These are phyloP conservation scores for Nepenthes alata DNA, from an alignment of 179 eudicot genomes.

Conservation along the genomic window DNA sequence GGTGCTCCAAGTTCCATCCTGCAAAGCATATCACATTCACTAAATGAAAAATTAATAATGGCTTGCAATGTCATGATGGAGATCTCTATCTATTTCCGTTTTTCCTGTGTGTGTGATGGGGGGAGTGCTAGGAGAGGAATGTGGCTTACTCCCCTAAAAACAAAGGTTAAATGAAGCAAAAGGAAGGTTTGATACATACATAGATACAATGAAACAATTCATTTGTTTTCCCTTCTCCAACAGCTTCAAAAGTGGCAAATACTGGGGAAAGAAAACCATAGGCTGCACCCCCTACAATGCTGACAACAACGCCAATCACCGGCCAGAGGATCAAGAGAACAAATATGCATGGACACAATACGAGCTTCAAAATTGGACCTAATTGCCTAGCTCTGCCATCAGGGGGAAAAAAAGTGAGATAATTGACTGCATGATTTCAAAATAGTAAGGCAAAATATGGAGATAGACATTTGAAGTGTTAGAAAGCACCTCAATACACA, in stretches of 20 bases:
- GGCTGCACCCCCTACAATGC: constrained; percentile 57
- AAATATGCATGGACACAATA: constrained; percentile 37
- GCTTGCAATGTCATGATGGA: background rate
- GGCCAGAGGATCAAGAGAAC: constrained; percentile 53
- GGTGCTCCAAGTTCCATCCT: constrained; percentile 91
- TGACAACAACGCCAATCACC: constrained; percentile 35
- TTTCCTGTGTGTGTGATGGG: no score
- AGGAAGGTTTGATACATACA: constrained; percentile 31
- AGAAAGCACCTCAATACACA: constrained; percentile 49
- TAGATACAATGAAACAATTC: constrained; percentile 48
- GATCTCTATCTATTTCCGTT: background rate
- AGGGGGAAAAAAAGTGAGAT: constrained; percentile 2
- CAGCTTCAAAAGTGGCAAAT: constrained; percentile 77
- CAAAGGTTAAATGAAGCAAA: background rate
- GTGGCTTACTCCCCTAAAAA: no score
- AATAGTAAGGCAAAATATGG: background rate
- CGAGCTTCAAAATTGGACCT: constrained; percentile 75
- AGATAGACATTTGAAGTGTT: background rate
- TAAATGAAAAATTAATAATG: background rate
- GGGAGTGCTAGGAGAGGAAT: no score
- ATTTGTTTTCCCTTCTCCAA: constrained; percentile 62
- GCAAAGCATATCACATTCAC: constrained; percentile 6
- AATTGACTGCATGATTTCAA: background rate
- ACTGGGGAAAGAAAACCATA: constrained; percentile 84
- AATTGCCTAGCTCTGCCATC: constrained; percentile 60